Evolutionary conservation across 176 grass and related monocot genomes (phyloP), one percentile per base, ranked within the genome.

Genomic region (Carex pumila): DNA sequence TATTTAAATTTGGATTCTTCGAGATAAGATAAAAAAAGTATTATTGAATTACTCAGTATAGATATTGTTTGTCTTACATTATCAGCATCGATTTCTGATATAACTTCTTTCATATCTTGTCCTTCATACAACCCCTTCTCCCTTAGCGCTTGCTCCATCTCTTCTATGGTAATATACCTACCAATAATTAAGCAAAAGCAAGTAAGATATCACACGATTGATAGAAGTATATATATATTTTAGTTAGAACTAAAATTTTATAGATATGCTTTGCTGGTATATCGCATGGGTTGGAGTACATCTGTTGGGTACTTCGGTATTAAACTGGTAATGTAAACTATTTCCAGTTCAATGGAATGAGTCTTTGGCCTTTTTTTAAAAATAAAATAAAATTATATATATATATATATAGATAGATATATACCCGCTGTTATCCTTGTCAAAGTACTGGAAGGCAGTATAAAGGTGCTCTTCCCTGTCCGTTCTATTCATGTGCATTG

Each of bases 401-500:
- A 55, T 10, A 32, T 62, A 55, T 10, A 32, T 62, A 14, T 81
- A 88, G 15, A 14, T 81, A 88, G 15, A 53, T 85, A 45, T 45
- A 45, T 45, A 94, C 90, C 94, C 94, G 74, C 94, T 96, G 17
- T 87, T 86, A 83, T 96, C 94, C 89, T 93, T 96, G 94, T 93
- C 94, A 64, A 96, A 96, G 75, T 88, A 96, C 84, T 96, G 94
- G 83, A 96, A 93, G 12, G 91, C 94, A 4, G 91, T 89, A 83
- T 96, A 96, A 1, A 96, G 87, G 61, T 96, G 93, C 84, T 93
- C 93, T 19, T 96, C 93, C 74, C 91, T 79, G 85, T 93, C 93
- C 93, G 89, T 89, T 71, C 91, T 86, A 86, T 96, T 96, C 91
- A 96, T 93, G 85, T 96, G 91, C 93, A 96, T 88, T 61, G 93